Evolutionary conservation across 768 basidiomycete genomes (phyloP).

Genomic region (Boletales sp.): DNA sequence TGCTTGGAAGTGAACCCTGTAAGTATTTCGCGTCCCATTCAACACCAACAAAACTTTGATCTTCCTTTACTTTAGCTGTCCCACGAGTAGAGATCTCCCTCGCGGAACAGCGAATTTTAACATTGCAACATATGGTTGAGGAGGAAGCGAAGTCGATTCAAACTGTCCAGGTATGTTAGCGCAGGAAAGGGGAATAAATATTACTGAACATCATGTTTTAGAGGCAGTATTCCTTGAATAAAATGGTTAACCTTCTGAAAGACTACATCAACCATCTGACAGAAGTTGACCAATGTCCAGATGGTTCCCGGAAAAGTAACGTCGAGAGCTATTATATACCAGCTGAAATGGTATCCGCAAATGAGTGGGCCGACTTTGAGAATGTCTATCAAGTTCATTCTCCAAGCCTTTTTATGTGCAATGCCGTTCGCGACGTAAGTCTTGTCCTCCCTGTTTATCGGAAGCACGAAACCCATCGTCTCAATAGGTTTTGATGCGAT

Average conservation of each 20-base stretch:
- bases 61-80: slow-evolving; percentile 41
- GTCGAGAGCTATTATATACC: slow-evolving; percentile 60
- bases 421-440: slow-evolving; percentile 74
- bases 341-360: slow-evolving; percentile 59
- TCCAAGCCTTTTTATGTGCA: slow-evolving; percentile 76
- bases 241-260: slow-evolving; percentile 58
- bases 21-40: slow-evolving; percentile 21
- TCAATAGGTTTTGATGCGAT: slow-evolving; percentile 75
- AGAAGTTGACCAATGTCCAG: slow-evolving; percentile 39
- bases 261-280: slow-evolving; percentile 57
- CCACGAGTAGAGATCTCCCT: slow-evolving; percentile 62
- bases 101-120: slow-evolving; percentile 49
- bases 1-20: slow-evolving; percentile 73
- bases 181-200: not conserved
- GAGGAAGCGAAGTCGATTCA: slow-evolving; percentile 9
- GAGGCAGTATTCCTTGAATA: slow-evolving; percentile 29
- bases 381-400: slow-evolving; percentile 91
- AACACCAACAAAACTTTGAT: not conserved
- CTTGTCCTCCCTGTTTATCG: not conserved
- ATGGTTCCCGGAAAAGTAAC: slow-evolving; percentile 29
- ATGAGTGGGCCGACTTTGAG: slow-evolving; percentile 80
- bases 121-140: slow-evolving; percentile 35
- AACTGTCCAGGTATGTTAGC: slow-evolving; percentile 14
- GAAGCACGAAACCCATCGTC: slow-evolving; percentile 6
- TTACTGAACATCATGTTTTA: slow-evolving; percentile 11